Evolutionary conservation across 2,329 filamentous ascomycete genomes (phyloP).

Genomic region (Aaosphaeria arxii): DNA sequence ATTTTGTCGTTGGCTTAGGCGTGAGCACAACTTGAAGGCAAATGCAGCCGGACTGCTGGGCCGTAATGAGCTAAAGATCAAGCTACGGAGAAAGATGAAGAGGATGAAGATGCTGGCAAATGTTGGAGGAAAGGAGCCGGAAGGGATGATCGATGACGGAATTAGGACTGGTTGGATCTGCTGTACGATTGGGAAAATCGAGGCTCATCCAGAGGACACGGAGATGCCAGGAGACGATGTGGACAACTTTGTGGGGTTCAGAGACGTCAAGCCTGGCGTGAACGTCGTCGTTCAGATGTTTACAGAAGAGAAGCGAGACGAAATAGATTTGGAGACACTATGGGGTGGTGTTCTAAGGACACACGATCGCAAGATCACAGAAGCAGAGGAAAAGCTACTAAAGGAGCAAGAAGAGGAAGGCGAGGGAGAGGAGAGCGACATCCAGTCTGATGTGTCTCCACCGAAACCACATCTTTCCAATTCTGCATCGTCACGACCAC

Average conservation of each 20-base stretch:
- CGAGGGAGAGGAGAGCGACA: conserved; percentile 4
- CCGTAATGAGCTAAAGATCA: conserved; percentile 86
- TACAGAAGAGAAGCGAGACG: conserved; percentile 65
- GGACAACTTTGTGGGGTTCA: conserved; percentile 74
- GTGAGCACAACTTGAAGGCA: conserved; percentile 67
- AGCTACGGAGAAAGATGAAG: conserved; percentile 74
- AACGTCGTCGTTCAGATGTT: conserved; percentile 70
- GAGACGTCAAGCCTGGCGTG: conserved; percentile 54
- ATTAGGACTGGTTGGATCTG: conserved; percentile 95
- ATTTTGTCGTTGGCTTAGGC: conserved; percentile 82
- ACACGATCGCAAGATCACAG: conserved; percentile 37
- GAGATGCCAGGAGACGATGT: conserved; percentile 26
- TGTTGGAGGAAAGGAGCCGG: conserved; percentile 53
- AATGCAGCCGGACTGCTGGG: conserved; percentile 86
- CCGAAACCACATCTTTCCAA: background rate
- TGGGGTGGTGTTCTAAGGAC: conserved; percentile 53
- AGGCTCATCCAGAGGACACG: conserved; percentile 47
- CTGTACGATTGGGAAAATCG: conserved; percentile 76
- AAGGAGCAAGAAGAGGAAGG: conserved; percentile 5
- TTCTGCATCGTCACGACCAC: background rate
- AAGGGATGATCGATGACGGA: conserved; percentile 71
- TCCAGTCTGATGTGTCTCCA: background rate
- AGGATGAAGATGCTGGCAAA: conserved; percentile 77
- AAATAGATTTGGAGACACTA: conserved; percentile 64
- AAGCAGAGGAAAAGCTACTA: conserved; percentile 23